These are phyloP conservation scores for Trifolium subterraneum DNA, from an alignment of 306 rosid genomes.

Conservation along the genomic window DNA sequence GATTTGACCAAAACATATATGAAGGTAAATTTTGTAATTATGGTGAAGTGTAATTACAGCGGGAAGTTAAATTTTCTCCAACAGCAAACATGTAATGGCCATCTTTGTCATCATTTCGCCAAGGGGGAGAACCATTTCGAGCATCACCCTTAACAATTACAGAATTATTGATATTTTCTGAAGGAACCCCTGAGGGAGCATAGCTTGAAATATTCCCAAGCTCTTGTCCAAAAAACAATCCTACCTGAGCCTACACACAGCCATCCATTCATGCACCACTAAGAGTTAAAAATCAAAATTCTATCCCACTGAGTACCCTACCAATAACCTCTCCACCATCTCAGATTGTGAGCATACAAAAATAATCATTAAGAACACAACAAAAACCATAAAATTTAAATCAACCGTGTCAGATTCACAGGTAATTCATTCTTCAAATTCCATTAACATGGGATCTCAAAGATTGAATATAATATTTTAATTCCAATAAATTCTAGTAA, in stretches of 20 bases:
- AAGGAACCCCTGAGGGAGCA: constrained; percentile 75
- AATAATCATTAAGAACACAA: background rate
- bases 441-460: background rate
- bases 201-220: constrained; percentile 84
- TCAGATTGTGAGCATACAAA: constrained; percentile 9
- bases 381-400: background rate
- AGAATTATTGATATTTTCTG: constrained; percentile 71
- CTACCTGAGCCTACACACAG: constrained; percentile 99
- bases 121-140: constrained; percentile 95
- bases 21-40: constrained; percentile 49
- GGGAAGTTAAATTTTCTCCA: constrained; percentile 98
- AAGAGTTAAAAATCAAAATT: constrained; percentile 39
- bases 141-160: constrained; percentile 77
- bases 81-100: constrained; percentile 98
- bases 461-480: background rate
- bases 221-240: constrained; percentile 96
- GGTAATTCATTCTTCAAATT: background rate
- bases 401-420: background rate
- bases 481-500: too few relatives aligned
- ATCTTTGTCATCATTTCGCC: constrained; percentile 99
- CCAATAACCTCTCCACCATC: constrained; percentile 31
- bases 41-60: constrained; percentile 94
- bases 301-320: constrained; percentile 23
- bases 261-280: constrained; percentile 86
- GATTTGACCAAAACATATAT: constrained; percentile 20